These are phyloP conservation scores for Prunus mira DNA, from an alignment of 306 rosid genomes.

Conservation along the genomic window DNA sequence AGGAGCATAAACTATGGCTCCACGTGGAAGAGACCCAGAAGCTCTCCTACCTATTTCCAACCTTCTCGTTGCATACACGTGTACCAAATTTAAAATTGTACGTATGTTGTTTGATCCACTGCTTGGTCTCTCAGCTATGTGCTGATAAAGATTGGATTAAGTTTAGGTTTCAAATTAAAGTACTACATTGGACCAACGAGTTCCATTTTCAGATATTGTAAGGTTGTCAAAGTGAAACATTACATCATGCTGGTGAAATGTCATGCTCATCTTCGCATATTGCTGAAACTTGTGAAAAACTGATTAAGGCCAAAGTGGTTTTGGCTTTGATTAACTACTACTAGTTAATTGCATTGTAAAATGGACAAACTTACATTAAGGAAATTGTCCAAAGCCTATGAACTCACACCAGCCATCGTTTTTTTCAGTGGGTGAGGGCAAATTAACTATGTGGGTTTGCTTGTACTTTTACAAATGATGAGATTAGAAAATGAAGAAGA, in stretches of 20 bases:
- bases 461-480: no score
- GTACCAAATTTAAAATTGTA: background rate
- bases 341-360: background rate
- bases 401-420: background rate
- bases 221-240: background rate
- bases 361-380: background rate
- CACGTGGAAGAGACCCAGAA: slow-evolving; percentile 6
- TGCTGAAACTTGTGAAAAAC: background rate
- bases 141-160: background rate
- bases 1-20: background rate
- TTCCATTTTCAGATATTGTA: no score
- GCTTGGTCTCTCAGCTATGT: background rate
- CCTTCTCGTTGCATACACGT: background rate
- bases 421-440: no score
- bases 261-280: background rate
- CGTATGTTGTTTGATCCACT: background rate
- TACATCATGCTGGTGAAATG: slow-evolving; percentile 2
- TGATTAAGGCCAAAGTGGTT: slow-evolving; percentile 4
- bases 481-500: no score
- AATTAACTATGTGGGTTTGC: no score
- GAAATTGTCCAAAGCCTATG: background rate
- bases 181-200: background rate
- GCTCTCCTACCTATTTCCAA: background rate
- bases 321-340: slow-evolving; percentile 9
- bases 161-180: background rate